A percentile compares a stretch with the other conserved stretches of the same genome.
Conservation (phyloP, 176 grass and related monocot species). For the Raddia distichophylla region DNA sequence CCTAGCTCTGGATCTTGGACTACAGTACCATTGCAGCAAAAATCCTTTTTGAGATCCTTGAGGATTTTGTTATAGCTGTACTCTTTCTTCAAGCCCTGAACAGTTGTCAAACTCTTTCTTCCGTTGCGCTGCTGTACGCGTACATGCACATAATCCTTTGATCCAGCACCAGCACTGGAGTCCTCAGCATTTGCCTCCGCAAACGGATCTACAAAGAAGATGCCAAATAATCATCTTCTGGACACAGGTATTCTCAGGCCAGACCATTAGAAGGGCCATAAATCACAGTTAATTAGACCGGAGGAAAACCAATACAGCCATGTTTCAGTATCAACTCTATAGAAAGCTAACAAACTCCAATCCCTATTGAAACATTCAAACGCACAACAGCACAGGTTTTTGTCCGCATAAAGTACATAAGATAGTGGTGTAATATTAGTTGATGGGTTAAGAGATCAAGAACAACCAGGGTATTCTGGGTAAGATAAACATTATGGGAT, state of each 20-base stretch:
- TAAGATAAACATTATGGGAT: too few species aligned
- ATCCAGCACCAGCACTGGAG: constrained; percentile 54
- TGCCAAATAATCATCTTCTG: constrained; percentile 3
- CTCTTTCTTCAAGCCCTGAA: constrained; percentile 71
- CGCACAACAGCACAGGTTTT: neutral
- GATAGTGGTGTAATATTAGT: neutral
- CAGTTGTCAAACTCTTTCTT: constrained; percentile 75
- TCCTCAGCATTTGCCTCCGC: constrained; percentile 73
- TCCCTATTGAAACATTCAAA: neutral
- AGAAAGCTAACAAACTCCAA: neutral
- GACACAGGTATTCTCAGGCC: neutral
- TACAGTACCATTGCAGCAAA: constrained; percentile 73
- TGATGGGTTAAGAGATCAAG: neutral
- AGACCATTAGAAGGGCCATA: neutral
- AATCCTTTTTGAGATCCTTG: constrained; percentile 70
- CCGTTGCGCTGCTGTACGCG: constrained; percentile 70
- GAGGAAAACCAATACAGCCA: neutral
- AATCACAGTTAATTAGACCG: neutral
- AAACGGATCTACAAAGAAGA: constrained; percentile 55
- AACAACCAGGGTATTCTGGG: neutral
- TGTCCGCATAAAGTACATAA: neutral
- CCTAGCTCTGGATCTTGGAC: constrained; percentile 68
- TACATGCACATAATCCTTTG: constrained; percentile 73
- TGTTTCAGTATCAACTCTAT: neutral
- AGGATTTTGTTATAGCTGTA: constrained; percentile 74